Evolutionary conservation across 208 protist species (phyloP).

Genomic region (Leishmania martiniquensis): DNA sequence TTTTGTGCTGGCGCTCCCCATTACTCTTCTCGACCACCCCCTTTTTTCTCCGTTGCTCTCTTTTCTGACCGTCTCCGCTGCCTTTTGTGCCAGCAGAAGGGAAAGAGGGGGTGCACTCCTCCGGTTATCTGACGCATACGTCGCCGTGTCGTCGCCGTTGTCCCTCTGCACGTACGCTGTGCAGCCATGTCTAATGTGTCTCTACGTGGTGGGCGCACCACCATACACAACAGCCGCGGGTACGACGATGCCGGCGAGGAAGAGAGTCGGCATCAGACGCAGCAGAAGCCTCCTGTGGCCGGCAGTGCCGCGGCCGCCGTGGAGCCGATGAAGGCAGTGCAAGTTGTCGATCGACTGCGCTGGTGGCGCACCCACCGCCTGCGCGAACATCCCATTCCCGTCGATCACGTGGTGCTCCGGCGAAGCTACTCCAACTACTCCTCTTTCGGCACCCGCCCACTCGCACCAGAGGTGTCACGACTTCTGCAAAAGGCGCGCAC

Average conservation of each 20-base stretch:
- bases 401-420: slow-evolving; percentile 43
- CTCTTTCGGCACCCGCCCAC: slow-evolving; percentile 41
- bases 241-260: slow-evolving; percentile 3
- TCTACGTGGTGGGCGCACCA: slow-evolving; percentile 11
- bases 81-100: no score
- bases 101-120: not conserved
- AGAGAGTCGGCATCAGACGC: not conserved
- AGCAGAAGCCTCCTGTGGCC: not conserved
- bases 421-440: slow-evolving; percentile 57
- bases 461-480: slow-evolving; percentile 26
- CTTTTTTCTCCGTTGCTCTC: no score
- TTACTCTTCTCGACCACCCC: no score
- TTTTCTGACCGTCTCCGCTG: not conserved
- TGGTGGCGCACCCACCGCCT: slow-evolving; percentile 66
- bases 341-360: slow-evolving; percentile 74
- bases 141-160: not conserved
- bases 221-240: slow-evolving; percentile 15
- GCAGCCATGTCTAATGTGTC: slow-evolving; percentile 2
- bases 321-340: slow-evolving; percentile 23
- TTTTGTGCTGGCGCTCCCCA: no score
- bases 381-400: slow-evolving; percentile 44
- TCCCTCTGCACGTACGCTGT: not conserved
- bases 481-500: slow-evolving; percentile 25
- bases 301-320: not conserved
- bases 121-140: not conserved